These are phyloP conservation scores for Carex littledalei DNA, from an alignment of 176 grass and related monocot genomes.

Conservation along the genomic window DNA sequence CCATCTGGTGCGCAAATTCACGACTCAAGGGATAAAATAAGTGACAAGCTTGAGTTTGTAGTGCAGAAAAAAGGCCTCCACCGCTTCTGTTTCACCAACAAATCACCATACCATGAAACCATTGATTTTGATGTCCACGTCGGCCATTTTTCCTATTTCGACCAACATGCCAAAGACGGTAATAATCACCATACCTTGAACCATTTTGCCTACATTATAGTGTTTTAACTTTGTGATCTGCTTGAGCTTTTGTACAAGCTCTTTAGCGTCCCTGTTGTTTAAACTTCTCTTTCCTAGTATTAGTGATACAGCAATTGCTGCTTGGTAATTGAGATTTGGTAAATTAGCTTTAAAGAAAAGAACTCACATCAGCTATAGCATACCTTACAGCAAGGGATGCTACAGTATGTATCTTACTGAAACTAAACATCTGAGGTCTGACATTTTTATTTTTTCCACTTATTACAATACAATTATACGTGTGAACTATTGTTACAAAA, in stretches of 20 bases:
- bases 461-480: not conserved
- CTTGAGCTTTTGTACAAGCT: not conserved
- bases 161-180: constrained; percentile 93
- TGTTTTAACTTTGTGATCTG: not conserved
- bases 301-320: not conserved
- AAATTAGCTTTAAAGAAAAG: not conserved
- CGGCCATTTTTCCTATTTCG: constrained; percentile 66
- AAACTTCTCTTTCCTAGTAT: not conserved
- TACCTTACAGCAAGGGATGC: not conserved
- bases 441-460: not conserved
- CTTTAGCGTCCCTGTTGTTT: not conserved
- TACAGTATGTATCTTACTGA: not conserved
- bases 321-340: not conserved
- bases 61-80: constrained; percentile 74
- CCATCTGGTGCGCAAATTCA: constrained; percentile 56
- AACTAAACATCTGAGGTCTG: not conserved
- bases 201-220: not conserved
- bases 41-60: constrained; percentile 87
- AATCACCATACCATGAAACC: constrained; percentile 89
- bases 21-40: constrained; percentile 67
- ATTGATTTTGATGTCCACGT: constrained; percentile 85
- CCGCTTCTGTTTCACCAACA: constrained; percentile 86
- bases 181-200: not conserved
- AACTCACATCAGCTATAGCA: not conserved
- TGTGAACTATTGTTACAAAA: not conserved